A percentile compares a stretch with the other conserved stretches of the same genome.
phyloP scores from a whole-genome alignment of 768 basidiomycete genomes.

The Boletus rufocinnamomeus region DNA sequence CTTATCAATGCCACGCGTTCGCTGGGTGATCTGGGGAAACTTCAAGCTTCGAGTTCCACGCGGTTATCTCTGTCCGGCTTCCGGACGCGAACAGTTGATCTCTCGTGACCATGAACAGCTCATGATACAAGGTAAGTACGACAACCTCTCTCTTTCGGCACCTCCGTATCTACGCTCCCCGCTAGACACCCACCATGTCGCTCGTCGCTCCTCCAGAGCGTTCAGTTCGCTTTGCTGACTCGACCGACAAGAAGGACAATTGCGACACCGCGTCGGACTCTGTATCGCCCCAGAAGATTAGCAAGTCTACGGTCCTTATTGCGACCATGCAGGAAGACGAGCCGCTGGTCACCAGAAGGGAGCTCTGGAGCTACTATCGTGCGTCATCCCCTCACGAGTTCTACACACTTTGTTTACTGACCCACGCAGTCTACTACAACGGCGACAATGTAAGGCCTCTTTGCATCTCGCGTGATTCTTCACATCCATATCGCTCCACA shows the following conservation, averaged over 20 bases:
- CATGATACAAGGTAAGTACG: neutral
- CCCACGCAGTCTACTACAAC: constrained; percentile 69
- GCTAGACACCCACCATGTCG: constrained; percentile 14
- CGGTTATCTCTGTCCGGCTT: no score
- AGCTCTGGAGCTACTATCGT: constrained; percentile 84
- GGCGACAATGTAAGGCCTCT: constrained; percentile 64
- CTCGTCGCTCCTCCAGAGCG: constrained; percentile 8
- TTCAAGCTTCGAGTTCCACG: no score
- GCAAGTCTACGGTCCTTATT: constrained; percentile 35
- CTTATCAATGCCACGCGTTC: neutral
- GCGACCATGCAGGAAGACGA: constrained; percentile 51
- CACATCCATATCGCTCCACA: constrained; percentile 25
- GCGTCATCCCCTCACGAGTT: neutral
- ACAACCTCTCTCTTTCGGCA: neutral
- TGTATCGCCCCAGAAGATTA: constrained; percentile 1
- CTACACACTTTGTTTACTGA: neutral
- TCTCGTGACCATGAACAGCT: constrained; percentile 10
- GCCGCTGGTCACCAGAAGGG: constrained; percentile 68
- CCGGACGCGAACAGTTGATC: no score
- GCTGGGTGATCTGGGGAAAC: no score
- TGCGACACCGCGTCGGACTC: constrained; percentile 9
- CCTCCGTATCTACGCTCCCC: neutral
- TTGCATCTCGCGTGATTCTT: neutral
- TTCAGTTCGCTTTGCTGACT: neutral
- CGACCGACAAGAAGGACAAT: constrained; percentile 12